Base-by-base conservation (phyloP, 1,139 yeast species). In the Scheffersomyces lignicola region DNA sequence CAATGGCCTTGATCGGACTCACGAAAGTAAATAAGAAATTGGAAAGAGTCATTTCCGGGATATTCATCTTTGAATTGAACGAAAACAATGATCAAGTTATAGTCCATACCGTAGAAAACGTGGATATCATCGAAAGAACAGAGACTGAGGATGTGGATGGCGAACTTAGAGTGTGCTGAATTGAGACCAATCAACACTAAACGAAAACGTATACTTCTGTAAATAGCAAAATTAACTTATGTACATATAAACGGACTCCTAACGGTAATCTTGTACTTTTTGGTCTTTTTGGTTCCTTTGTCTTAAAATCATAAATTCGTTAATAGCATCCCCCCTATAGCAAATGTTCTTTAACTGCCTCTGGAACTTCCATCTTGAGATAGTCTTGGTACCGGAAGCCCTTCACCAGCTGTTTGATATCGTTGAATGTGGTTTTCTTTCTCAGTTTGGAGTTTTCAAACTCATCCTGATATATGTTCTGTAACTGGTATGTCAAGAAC, bases 41-140 rank as follows among this genome's bases (percentile, higher is more conserved):
- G 16, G 80, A 78, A 38, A 51, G 83, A 28, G 71, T 78, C 3
- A 54, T 82, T 10, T 71, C 76, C 34, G 96, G 96, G 1, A 62
- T 83, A 7, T 87, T 88, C 54, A 76, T 86, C 22, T 87, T 87
- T 54, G 95, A 85, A 48, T 68, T 88, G 41, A 78, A 73, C 51
- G 66, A 67, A 10, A 66, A 69, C 21, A 82, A 85, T 56, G 72
- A 76, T 35, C 54, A 67, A 41, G 76, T 88, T 16, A 38, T 69
- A 20, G 86, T 80, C n/a, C 92, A 87, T 53, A 82, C 89, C 1
- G 72, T 88, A 30, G 95, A 87, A 45, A 79, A 85, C 50, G 73
- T 88, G 39, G 87, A 85, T 49, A 72, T 85, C 41, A 61, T 81
- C 33, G 84, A 80, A 42, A 54, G 58, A 34, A 53, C 56, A 3